phyloP scores from a whole-genome alignment of 257 asterid genomes.

The Solanum etuberosum region DNA sequence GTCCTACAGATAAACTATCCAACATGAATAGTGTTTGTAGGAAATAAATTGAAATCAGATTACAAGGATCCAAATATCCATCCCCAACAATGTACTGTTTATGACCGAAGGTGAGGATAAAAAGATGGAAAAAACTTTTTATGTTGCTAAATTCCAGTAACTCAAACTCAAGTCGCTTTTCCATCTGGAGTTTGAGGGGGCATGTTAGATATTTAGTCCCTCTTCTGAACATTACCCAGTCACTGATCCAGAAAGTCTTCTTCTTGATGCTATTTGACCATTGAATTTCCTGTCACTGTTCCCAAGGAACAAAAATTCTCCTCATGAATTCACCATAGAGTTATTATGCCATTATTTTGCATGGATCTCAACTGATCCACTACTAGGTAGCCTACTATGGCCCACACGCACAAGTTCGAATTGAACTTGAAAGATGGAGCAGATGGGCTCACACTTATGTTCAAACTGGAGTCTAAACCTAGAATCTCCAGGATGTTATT shows the following conservation, averaged over 20 bases:
- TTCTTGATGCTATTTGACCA: not conserved
- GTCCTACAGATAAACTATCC: not conserved
- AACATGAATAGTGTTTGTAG: not conserved
- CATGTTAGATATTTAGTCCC: not conserved
- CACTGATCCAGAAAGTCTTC: not conserved
- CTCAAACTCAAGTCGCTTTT: not conserved
- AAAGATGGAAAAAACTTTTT: not conserved
- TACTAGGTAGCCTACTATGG: not conserved
- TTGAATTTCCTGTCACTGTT: not conserved
- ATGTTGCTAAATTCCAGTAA: not conserved
- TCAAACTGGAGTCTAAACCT: not conserved
- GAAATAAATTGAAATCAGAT: not conserved
- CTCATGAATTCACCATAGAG: not conserved
- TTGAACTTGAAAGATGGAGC: not conserved
- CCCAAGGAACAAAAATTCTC: not conserved
- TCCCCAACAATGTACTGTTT: not conserved
- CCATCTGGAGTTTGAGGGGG: not conserved
- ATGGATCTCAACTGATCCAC: not conserved
- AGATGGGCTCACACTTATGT: not conserved
- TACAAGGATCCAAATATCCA: not conserved
- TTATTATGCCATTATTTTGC: not conserved
- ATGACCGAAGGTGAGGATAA: no score
- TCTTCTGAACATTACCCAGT: not conserved
- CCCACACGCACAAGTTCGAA: not conserved
- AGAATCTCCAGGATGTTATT: not conserved